Base-by-base conservation (phyloP, 73 alveolate genomes). In the Halteria grandinella region DNA sequence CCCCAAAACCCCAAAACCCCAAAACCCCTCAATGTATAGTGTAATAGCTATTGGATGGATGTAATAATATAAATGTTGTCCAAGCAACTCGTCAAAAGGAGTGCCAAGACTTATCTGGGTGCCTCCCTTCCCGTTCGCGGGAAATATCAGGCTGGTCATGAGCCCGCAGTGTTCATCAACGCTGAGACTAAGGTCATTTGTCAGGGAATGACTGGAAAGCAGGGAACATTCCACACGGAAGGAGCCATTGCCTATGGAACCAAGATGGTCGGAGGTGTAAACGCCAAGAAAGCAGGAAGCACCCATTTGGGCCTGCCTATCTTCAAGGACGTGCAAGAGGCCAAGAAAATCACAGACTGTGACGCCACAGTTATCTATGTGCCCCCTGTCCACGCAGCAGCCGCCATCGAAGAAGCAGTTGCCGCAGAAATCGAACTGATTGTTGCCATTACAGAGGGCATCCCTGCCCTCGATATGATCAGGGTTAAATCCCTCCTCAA, bases 211-310 rank as follows among this genome's bases (percentile, higher is more conserved):
- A n/a, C n/a, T n/a, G n/a, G n/a, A n/a, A n/a, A n/a, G 69, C 86
- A 95, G 95, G 99, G 99, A 27, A 93, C 99, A 15, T 95, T 95
- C 97, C 97, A 95, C 87, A 88, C 98, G 28, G 86, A 83, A 36
- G 78, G 85, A 88, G 98, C 99, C 41, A 88, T 91, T 58, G 96
- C 86, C 24, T 93, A 93, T 59, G 97, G 97, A 28, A 95, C 99
- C 49, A 71, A 91, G 40, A 85, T 95, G 98, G 99, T 95, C 57
- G 99, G 98, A 24, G 99, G 99, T 37, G 99, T 95, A 36, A 93
- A 94, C 80, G 88, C 94, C 58, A 86, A 72, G 88, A 95, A 93
- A 82, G 96, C 92, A 8, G 92, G 91, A 23, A 37, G 79, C 6
- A 69, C 88, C 40, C 98, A 93, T 55, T 79, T 93, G 39, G 96